phyloP scores from a whole-genome alignment of 148 eudicot genomes.

The Diospyros lotus region DNA sequence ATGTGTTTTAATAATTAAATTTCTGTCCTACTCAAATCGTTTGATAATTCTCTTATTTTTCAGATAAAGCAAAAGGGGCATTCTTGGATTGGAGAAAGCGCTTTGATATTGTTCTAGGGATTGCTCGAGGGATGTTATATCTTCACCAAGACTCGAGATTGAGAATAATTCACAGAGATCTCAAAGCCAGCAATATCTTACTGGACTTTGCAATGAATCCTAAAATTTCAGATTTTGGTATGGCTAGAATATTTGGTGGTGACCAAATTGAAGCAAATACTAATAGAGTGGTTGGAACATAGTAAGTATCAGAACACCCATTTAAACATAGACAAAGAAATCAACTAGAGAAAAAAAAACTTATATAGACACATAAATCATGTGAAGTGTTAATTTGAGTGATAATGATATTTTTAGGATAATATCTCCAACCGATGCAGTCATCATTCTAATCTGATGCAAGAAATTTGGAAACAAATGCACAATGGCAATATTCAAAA shows the following conservation, averaged over 20 bases:
- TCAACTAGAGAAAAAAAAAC: too few relatives aligned
- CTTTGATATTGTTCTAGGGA: conserved; percentile 40
- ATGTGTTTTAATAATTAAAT: too few relatives aligned
- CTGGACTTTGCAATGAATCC: conserved; percentile 51
- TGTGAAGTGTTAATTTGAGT: too few relatives aligned
- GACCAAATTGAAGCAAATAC: conserved; percentile 48
- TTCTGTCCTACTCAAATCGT: too few relatives aligned
- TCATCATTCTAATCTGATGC: too few relatives aligned
- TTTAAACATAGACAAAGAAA: too few relatives aligned
- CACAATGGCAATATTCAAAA: too few relatives aligned
- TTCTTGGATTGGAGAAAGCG: conserved; percentile 43
- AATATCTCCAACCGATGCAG: too few relatives aligned
- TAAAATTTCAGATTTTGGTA: conserved; percentile 59
- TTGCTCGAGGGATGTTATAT: conserved; percentile 57
- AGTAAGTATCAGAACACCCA: conserved; percentile 27
- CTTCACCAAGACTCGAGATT: conserved; percentile 64
- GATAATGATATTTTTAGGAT: too few relatives aligned
- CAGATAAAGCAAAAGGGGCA: conserved; percentile 34
- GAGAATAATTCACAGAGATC: conserved; percentile 58
- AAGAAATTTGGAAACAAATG: too few relatives aligned
- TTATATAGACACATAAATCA: too few relatives aligned
- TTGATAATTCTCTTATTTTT: not conserved
- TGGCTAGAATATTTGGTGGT: conserved; percentile 47
- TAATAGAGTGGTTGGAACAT: conserved; percentile 55
- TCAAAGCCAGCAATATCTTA: conserved; percentile 54